These are phyloP conservation scores for Coniochaeta prunicola DNA, from an alignment of 2,329 filamentous ascomycete genomes.

Conservation along the genomic window DNA sequence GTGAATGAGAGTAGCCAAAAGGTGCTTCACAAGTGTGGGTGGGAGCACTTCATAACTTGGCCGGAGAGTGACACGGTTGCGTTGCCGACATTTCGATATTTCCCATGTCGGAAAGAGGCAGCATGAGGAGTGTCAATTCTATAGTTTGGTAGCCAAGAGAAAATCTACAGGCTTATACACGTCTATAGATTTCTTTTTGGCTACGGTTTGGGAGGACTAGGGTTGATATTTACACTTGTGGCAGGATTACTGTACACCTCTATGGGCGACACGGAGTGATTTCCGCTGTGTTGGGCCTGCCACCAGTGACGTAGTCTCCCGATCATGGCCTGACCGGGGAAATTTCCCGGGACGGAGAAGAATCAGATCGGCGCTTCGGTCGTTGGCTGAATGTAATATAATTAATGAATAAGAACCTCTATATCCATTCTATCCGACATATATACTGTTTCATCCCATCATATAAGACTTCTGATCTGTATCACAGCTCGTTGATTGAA, in stretches of 20 bases:
- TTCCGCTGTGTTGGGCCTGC: background rate
- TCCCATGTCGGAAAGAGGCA: slow-evolving; percentile 9
- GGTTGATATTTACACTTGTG: background rate
- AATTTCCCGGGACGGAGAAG: background rate
- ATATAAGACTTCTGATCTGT: background rate
- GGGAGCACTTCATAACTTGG: slow-evolving; percentile 37
- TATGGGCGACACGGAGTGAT: background rate
- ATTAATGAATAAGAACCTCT: no score
- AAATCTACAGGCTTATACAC: background rate
- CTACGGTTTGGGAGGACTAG: background rate
- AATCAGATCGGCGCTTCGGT: background rate
- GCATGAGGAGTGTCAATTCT: background rate
- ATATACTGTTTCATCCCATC: background rate
- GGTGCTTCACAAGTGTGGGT: slow-evolving; percentile 50
- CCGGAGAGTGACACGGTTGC: slow-evolving; percentile 20
- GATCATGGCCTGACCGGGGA: background rate
- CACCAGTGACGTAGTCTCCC: background rate
- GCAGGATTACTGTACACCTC: no score
- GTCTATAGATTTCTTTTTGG: background rate
- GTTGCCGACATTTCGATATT: slow-evolving; percentile 16
- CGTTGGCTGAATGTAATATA: background rate
- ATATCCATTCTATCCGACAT: background rate
- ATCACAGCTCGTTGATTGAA: background rate
- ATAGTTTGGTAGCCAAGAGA: background rate
- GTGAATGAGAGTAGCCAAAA: slow-evolving; percentile 45